Evolutionary conservation across 129 eudicot genomes (phyloP).

Genomic region (Flaveria sonorensis): DNA sequence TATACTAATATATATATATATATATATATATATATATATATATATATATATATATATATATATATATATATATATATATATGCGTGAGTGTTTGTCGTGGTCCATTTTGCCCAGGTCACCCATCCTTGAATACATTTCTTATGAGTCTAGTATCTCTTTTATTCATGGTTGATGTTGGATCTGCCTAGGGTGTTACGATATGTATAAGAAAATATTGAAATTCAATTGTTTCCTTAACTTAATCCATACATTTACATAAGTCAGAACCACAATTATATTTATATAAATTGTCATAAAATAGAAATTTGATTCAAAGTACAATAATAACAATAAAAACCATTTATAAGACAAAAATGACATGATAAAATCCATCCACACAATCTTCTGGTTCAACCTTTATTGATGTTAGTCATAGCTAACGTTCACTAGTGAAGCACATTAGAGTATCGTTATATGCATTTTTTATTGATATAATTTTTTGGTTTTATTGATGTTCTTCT

Average conservation of each 20-base stretch:
- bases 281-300: neutral
- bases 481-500: constrained; percentile 18
- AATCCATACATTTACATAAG: neutral
- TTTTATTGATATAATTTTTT: neutral
- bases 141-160: too few relatives aligned
- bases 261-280: neutral
- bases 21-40: neutral
- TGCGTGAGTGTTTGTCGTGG: neutral
- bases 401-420: constrained; percentile 1
- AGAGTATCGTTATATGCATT: constrained; percentile 2
- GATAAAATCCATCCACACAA: neutral
- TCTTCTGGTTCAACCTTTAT: constrained; percentile 2
- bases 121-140: too few relatives aligned
- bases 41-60: neutral
- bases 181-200: too few relatives aligned
- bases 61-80: neutral
- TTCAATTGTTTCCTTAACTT: neutral
- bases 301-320: neutral
- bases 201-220: neutral
- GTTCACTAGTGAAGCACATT: neutral
- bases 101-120: neutral
- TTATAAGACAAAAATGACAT: neutral
- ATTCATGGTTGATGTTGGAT: too few relatives aligned
- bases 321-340: neutral
- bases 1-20: neutral